Evolutionary conservation across 23 red algal genomes (phyloP).

Genomic region (Chondrus crispus): DNA sequence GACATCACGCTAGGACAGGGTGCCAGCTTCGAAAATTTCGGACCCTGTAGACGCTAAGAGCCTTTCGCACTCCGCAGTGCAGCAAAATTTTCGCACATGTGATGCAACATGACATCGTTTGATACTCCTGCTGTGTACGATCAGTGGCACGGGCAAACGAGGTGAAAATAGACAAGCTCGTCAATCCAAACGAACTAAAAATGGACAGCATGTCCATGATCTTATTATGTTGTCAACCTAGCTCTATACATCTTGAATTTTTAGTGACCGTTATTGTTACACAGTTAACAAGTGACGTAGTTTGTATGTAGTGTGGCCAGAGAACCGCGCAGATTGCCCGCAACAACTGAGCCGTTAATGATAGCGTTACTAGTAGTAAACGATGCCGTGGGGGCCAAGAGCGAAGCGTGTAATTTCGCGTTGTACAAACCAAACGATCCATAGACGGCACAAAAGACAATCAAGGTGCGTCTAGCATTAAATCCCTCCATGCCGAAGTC

Average conservation of each 20-base stretch:
- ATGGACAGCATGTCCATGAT: too few species aligned
- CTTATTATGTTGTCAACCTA: neutral
- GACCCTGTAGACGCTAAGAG: too few species aligned
- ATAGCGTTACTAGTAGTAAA: constrained; percentile 26
- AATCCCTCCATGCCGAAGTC: constrained; percentile 30
- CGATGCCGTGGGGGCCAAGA: constrained; percentile 51
- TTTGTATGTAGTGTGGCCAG: constrained; percentile 21
- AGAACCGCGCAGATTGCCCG: constrained; percentile 51
- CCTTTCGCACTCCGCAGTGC: too few species aligned
- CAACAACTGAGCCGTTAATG: constrained; percentile 41
- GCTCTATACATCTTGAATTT: neutral
- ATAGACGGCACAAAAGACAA: constrained; percentile 58
- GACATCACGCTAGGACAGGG: too few species aligned
- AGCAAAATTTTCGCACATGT: too few species aligned
- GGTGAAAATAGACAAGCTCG: too few species aligned
- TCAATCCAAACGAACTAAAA: too few species aligned
- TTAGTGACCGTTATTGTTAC: neutral
- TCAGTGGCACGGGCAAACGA: too few species aligned
- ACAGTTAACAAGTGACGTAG: constrained; percentile 35
- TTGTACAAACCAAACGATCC: constrained; percentile 9
- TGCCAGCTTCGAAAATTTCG: too few species aligned
- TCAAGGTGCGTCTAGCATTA: constrained; percentile 32
- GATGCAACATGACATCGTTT: too few species aligned
- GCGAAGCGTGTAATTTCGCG: constrained; percentile 31
- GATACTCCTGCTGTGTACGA: too few species aligned